Evolutionary conservation across 768 basidiomycete genomes (phyloP).

Genomic region (Leucocoprinus leucothites): DNA sequence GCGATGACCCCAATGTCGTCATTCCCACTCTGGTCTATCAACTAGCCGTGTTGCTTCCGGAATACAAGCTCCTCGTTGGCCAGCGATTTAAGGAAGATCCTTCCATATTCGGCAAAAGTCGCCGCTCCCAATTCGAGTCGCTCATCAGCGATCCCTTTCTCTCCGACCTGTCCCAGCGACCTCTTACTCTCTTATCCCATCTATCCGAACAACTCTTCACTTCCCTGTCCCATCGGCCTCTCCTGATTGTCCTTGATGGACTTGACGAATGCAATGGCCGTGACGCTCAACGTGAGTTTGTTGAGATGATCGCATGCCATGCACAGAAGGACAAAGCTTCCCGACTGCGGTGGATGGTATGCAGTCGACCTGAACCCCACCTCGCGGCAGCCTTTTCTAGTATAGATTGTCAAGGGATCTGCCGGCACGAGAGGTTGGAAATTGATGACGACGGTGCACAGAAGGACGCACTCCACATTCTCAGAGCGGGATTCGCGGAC

Average conservation of each 20-base stretch:
- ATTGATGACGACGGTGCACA: neutral
- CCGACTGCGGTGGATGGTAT: neutral
- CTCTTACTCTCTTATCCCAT: too few relatives aligned
- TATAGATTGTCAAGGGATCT: neutral
- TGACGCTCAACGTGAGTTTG: too few relatives aligned
- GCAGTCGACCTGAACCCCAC: too few relatives aligned
- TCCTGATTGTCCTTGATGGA: too few relatives aligned
- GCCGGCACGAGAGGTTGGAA: neutral
- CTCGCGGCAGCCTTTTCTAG: neutral
- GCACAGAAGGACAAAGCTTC: too few relatives aligned
- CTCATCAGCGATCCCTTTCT: neutral
- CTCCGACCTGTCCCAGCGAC: too few relatives aligned
- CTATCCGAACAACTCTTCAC: too few relatives aligned
- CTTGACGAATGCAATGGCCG: too few relatives aligned
- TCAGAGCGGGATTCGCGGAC: neutral
- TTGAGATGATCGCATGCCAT: too few relatives aligned
- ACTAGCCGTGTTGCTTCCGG: neutral
- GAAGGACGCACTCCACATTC: neutral
- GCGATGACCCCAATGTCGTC: neutral
- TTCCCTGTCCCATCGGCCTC: too few relatives aligned
- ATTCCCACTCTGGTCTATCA: neutral
- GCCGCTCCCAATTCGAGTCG: neutral
- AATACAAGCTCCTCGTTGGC: too few relatives aligned
- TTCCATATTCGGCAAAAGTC: neutral
- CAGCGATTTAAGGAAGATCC: neutral